A percentile compares a stretch with the other conserved stretches of the same genome.
Conservation (phyloP, 495 filamentous ascomycete species). For the Talaromyces trachyspermus region DNA sequence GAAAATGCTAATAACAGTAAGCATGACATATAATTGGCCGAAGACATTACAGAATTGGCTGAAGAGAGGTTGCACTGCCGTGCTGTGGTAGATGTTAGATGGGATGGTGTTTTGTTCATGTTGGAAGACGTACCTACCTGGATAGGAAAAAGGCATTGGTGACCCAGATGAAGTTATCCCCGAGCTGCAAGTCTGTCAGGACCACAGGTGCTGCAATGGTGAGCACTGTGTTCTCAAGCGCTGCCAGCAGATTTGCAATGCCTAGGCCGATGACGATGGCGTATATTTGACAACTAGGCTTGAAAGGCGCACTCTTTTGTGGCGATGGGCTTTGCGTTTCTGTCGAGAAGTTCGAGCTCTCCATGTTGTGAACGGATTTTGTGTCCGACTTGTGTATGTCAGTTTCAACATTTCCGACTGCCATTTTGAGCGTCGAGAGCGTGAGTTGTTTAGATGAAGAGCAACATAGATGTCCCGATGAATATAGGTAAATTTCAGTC, state of each 20-base stretch:
- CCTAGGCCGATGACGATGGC: no score
- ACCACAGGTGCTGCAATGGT: slow-evolving; percentile 37
- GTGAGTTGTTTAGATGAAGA: no score
- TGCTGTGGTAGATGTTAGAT: background rate
- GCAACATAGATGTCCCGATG: no score
- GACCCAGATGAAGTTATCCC: slow-evolving; percentile 35
- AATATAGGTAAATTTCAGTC: no score
- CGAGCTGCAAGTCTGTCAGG: slow-evolving; percentile 20
- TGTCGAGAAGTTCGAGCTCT: no score
- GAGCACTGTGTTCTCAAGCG: slow-evolving; percentile 34
- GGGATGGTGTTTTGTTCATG: background rate
- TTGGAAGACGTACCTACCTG: slow-evolving; percentile 10
- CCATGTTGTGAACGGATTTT: no score
- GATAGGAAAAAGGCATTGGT: slow-evolving; percentile 33
- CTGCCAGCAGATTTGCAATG: slow-evolving; percentile 13
- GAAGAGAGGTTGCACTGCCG: slow-evolving; percentile 16
- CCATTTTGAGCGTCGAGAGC: no score
- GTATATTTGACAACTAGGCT: no score
- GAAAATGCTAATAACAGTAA: slow-evolving; percentile 31
- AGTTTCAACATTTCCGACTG: no score
- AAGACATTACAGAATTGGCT: slow-evolving; percentile 41
- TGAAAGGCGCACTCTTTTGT: no score
- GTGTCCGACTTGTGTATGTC: no score
- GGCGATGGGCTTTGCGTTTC: no score
- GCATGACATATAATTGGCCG: slow-evolving; percentile 35